A percentile compares a stretch with the other conserved stretches of the same genome.
These are phyloP conservation scores for Coemansia sp. DNA, from an alignment of 192 early-diverging fungal species.

Conservation along the genomic window DNA sequence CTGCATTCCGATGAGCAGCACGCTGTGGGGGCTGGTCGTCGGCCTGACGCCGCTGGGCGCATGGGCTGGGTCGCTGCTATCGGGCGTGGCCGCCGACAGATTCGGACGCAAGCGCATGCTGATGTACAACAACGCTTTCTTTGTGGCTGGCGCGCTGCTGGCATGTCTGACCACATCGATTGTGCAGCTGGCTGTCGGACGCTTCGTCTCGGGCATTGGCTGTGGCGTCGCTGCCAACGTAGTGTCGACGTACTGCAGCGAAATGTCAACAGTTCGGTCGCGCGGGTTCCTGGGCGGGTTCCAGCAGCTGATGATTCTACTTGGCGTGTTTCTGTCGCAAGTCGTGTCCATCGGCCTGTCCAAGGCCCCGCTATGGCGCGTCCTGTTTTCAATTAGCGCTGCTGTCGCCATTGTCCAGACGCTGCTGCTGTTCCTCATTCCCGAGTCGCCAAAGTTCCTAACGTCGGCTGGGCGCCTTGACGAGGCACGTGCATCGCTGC, in stretches of 20 bases:
- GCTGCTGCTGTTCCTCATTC: conserved; percentile 66
- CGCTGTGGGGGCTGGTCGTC: conserved; percentile 61
- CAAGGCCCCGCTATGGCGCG: conserved; percentile 67
- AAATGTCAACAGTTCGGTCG: conserved; percentile 64
- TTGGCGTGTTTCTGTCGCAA: conserved; percentile 78
- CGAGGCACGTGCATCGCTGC: conserved; percentile 56
- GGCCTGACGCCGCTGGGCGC: conserved; percentile 70
- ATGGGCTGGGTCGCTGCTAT: conserved; percentile 73
- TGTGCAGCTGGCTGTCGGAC: conserved; percentile 58
- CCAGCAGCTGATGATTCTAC: conserved; percentile 82
- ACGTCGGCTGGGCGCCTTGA: conserved; percentile 58
- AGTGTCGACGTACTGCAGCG: conserved; percentile 79
- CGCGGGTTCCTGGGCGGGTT: conserved; percentile 74
- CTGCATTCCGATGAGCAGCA: conserved; percentile 70
- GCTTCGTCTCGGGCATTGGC: conserved; percentile 75
- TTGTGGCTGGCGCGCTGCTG: conserved; percentile 61
- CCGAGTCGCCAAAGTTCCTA: conserved; percentile 74
- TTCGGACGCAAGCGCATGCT: conserved; percentile 70
- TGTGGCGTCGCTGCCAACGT: conserved; percentile 73
- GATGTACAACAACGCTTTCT: conserved; percentile 66
- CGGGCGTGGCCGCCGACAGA: conserved; percentile 61
- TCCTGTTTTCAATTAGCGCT: conserved; percentile 64
- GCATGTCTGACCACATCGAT: conserved; percentile 61
- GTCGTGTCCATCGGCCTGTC: conserved; percentile 64
- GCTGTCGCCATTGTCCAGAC: conserved; percentile 63